Conservation (phyloP, 495 filamentous ascomycete genomes). For the Penicillium pancosmium region DNA sequence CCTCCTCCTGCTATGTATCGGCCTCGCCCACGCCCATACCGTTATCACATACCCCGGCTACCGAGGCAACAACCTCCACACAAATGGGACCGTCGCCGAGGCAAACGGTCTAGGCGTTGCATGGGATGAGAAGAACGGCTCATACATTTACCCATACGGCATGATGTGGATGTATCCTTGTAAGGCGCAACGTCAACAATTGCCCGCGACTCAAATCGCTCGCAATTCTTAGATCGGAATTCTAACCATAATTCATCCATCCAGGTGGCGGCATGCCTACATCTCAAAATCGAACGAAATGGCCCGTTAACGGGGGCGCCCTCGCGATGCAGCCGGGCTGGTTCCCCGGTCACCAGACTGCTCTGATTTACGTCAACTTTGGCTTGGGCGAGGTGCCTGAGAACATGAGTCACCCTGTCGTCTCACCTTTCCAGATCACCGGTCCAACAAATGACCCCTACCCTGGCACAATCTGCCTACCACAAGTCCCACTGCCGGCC, state of each 20-base stretch:
- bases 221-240: no score
- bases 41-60: slow-evolving; percentile 92
- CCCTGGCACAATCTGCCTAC: slow-evolving; percentile 84
- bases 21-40: slow-evolving; percentile 73
- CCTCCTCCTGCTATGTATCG: slow-evolving; percentile 50
- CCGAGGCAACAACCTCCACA: slow-evolving; percentile 89
- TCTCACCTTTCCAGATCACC: slow-evolving; percentile 80
- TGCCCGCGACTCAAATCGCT: neutral
- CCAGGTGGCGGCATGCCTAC: slow-evolving; percentile 83
- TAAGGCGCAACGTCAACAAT: slow-evolving; percentile 45
- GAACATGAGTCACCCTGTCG: slow-evolving; percentile 90
- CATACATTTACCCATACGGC: slow-evolving; percentile 73
- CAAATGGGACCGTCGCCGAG: slow-evolving; percentile 61
- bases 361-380: slow-evolving; percentile 91
- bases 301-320: slow-evolving; percentile 86
- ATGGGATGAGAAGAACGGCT: slow-evolving; percentile 41
- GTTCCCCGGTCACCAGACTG: slow-evolving; percentile 88
- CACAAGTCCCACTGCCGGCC: slow-evolving; percentile 83
- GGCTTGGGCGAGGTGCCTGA: slow-evolving; percentile 79
- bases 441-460: slow-evolving; percentile 83
- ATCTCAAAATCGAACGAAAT: slow-evolving; percentile 84
- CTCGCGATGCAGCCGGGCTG: slow-evolving; percentile 89
- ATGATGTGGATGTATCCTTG: slow-evolving; percentile 99
- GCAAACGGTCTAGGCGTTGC: slow-evolving; percentile 49
- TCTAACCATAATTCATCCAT: slow-evolving; percentile 9